Evolutionary conservation across 2,329 filamentous ascomycete species (phyloP).

Genomic region (Penicillium sp.): DNA sequence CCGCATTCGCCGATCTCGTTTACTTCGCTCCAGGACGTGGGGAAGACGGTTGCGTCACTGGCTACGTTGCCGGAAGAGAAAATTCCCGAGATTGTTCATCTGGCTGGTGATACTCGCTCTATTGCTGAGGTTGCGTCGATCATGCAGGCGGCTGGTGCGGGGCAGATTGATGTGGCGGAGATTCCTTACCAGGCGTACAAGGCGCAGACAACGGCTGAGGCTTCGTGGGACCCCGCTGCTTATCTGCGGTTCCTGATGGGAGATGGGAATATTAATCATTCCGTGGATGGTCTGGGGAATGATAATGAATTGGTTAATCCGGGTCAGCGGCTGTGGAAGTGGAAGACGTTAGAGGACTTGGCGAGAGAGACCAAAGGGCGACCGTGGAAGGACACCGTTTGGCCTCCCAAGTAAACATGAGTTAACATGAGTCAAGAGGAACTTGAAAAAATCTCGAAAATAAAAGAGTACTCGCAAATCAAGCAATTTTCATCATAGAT

Average conservation of each 20-base stretch:
- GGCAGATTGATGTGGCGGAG: conserved; percentile 6
- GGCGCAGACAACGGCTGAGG: conserved; percentile 17
- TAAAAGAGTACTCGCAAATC: too few relatives aligned
- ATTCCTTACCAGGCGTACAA: conserved; percentile 26
- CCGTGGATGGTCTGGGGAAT: conserved; percentile 23
- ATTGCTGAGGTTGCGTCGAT: conserved; percentile 9
- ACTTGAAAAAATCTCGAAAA: too few relatives aligned
- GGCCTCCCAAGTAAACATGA: conserved; percentile 13
- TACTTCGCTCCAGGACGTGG: conserved; percentile 35
- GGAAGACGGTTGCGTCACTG: conserved; percentile 31
- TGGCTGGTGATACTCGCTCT: conserved; percentile 13
- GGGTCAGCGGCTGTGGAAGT: conserved; percentile 29
- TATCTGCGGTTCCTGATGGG: conserved; percentile 40
- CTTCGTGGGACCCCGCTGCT: conserved; percentile 26
- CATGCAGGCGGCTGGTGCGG: conserved; percentile 11
- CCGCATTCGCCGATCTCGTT: conserved; percentile 29
- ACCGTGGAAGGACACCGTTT: conserved; percentile 25
- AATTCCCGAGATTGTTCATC: conserved; percentile 18
- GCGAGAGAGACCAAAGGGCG: conserved; percentile 27
- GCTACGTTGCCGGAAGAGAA: conserved; percentile 17
- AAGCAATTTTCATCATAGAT: too few relatives aligned
- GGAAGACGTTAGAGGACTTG: conserved; percentile 32
- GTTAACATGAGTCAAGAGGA: too few relatives aligned
- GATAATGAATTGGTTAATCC: conserved; percentile 35
- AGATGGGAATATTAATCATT: conserved; percentile 31